phyloP scores from a whole-genome alignment of 2,329 filamentous ascomycete genomes.

The Pestalotiopsis sp. region DNA sequence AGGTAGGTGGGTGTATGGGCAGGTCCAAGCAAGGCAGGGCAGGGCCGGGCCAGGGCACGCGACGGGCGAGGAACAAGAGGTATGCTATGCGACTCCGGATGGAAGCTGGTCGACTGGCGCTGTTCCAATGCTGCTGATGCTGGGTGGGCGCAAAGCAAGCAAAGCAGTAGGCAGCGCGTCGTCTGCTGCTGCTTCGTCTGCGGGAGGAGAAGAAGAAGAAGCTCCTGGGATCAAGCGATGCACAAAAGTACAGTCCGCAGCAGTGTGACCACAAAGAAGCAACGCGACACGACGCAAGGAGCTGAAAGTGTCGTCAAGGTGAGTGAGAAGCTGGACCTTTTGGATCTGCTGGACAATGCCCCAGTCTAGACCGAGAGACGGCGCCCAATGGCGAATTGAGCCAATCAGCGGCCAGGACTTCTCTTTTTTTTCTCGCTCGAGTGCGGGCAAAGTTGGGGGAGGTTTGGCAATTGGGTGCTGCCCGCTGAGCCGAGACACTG shows the following conservation, averaged over 20 bases:
- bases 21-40: no score
- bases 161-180: no score
- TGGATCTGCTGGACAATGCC: background rate
- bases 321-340: background rate
- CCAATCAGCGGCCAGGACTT: constrained; percentile 4
- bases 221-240: background rate
- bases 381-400: background rate
- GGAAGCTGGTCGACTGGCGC: background rate
- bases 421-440: background rate
- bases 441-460: background rate
- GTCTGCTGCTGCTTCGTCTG: background rate
- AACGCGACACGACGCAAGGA: background rate
- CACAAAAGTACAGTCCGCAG: background rate
- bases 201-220: background rate
- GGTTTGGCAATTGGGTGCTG: background rate
- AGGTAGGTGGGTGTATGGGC: background rate
- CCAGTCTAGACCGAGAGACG: background rate
- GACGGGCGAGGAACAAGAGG: background rate
- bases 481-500: background rate
- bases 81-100: background rate
- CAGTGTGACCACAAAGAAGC: background rate
- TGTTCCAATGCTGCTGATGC: background rate
- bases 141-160: background rate
- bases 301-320: background rate
- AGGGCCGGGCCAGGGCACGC: background rate